phyloP scores from a whole-genome alignment of 2,329 filamentous ascomycete genomes.

The Hypoxylon sp. region DNA sequence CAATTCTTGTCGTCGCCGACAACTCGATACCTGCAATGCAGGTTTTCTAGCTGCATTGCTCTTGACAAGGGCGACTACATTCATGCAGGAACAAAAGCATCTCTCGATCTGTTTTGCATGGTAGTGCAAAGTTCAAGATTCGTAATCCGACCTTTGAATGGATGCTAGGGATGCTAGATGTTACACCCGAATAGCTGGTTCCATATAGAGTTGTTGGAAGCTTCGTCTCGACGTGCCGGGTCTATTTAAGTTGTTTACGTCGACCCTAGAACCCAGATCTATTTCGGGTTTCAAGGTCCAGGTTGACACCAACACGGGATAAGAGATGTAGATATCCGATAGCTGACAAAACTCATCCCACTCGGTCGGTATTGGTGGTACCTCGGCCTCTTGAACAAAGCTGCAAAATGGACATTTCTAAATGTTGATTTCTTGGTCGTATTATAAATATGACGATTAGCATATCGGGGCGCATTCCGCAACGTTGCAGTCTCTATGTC shows the following conservation, averaged over 20 bases:
- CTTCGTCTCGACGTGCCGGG: conserved; percentile 12
- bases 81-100: conserved; percentile 39
- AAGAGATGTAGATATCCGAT: conserved; percentile 27
- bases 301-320: conserved; percentile 25
- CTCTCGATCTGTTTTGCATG: conserved; percentile 18
- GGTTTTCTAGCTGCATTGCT: conserved; percentile 26
- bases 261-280: conserved; percentile 26
- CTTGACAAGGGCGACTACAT: conserved; percentile 16
- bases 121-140: conserved; percentile 10
- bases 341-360: conserved; percentile 15
- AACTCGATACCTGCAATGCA: conserved; percentile 4
- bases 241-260: conserved; percentile 25
- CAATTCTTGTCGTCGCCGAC: conserved; percentile 2
- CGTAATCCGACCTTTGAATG: conserved; percentile 20
- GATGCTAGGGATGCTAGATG: conserved; percentile 10
- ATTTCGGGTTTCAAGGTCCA: conserved; percentile 8
- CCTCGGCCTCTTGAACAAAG: conserved; percentile 14
- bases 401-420: background rate
- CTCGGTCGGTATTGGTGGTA: conserved; percentile 21
- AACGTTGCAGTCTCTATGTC: conserved; percentile 39
- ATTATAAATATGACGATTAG: conserved; percentile 15
- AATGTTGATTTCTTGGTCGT: conserved; percentile 1
- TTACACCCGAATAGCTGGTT: conserved; percentile 23
- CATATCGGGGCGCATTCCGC: conserved; percentile 26
- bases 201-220: conserved; percentile 35